Evolutionary conservation across 345 rosid genomes (phyloP).

Genomic region (Salix exigua): DNA sequence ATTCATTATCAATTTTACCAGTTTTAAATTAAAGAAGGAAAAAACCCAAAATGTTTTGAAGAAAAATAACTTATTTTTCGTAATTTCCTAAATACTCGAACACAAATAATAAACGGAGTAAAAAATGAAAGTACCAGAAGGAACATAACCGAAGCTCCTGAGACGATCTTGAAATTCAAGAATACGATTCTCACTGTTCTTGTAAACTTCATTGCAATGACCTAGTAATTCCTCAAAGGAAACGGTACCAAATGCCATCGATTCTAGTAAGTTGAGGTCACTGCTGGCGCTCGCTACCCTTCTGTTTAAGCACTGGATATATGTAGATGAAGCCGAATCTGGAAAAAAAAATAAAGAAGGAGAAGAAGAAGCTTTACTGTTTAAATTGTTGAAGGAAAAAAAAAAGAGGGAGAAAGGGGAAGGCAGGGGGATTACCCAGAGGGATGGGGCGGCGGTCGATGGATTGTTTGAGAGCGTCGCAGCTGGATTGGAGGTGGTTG

Average conservation of each 20-base stretch:
- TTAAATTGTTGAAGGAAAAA: not conserved
- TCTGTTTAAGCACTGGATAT: slow-evolving; percentile 65
- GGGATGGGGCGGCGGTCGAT: slow-evolving; percentile 78
- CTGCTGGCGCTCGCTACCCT: slow-evolving; percentile 45
- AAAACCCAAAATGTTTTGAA: not conserved
- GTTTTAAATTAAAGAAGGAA: too few species aligned
- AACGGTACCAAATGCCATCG: slow-evolving; percentile 72
- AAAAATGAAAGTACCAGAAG: slow-evolving; percentile 27
- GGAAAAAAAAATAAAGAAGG: not conserved
- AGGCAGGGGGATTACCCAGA: slow-evolving; percentile 35
- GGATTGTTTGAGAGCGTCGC: slow-evolving; percentile 70
- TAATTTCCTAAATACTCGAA: not conserved
- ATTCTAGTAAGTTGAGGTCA: slow-evolving; percentile 63
- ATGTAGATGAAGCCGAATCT: slow-evolving; percentile 83
- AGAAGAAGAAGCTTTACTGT: not conserved
- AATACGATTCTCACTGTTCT: slow-evolving; percentile 46
- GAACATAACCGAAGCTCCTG: slow-evolving; percentile 37
- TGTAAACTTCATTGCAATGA: slow-evolving; percentile 65
- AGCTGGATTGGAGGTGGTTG: slow-evolving; percentile 60
- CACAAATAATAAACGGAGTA: not conserved
- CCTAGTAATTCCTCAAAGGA: slow-evolving; percentile 85
- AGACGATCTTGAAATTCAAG: slow-evolving; percentile 47
- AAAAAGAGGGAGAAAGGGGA: not conserved
- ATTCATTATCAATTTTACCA: too few species aligned
- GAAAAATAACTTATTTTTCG: not conserved